Percentiles rank a stretch among this genome's conserved stretches.
Evolutionary conservation across 2,329 filamentous ascomycete species (phyloP).

Genomic region (Xylariaceae sp.): DNA sequence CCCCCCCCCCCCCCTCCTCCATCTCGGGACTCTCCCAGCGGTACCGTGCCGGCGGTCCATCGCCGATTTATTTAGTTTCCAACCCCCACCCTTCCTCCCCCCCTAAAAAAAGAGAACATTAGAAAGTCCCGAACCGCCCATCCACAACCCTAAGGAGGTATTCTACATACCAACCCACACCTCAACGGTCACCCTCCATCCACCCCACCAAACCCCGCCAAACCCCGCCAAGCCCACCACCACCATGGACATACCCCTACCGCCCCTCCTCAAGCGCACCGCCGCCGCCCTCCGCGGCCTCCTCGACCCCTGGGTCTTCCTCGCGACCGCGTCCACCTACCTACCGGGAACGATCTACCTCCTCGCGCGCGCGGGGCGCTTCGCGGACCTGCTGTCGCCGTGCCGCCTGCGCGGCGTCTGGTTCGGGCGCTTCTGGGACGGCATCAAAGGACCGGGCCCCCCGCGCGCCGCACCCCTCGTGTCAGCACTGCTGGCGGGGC

Average conservation of each 20-base stretch:
- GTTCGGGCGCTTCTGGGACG: constrained; percentile 65
- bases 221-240: not conserved
- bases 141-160: no score
- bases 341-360: constrained; percentile 54
- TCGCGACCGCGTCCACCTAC: constrained; percentile 50
- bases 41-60: no score
- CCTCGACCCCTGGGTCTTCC: constrained; percentile 55
- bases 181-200: no score
- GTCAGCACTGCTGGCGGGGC: constrained; percentile 57
- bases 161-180: no score
- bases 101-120: no score
- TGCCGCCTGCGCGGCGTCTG: constrained; percentile 50
- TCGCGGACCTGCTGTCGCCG: constrained; percentile 45
- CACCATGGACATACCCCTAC: not conserved
- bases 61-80: no score
- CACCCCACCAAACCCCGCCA: no score
- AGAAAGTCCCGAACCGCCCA: no score
- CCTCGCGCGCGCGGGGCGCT: constrained; percentile 43
- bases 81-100: no score
- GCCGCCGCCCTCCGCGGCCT: constrained; percentile 38
- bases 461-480: constrained; percentile 46
- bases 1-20: not conserved
- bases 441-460: no score
- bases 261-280: constrained; percentile 23
- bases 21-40: no score